These are phyloP conservation scores for Trichoderma cornu-damae DNA, from an alignment of 2,329 filamentous ascomycete species.

Conservation along the genomic window DNA sequence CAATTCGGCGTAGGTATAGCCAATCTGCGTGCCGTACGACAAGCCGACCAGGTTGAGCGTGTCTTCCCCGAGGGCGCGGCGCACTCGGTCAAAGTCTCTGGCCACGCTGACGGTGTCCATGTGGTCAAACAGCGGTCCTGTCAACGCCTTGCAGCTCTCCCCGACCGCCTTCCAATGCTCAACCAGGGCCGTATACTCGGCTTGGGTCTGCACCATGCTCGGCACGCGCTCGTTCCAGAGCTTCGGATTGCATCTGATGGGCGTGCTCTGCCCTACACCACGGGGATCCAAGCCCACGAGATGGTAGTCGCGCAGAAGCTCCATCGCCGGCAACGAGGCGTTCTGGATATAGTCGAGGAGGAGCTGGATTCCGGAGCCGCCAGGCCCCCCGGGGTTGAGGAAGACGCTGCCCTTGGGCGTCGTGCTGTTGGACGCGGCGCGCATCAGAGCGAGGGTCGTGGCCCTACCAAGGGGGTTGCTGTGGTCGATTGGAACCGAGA, in stretches of 20 bases:
- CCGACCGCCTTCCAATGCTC: background rate
- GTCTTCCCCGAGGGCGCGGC: background rate
- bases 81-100: background rate
- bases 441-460: too few relatives aligned
- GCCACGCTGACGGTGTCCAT: background rate
- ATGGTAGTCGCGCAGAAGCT: background rate
- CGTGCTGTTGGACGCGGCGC: too few relatives aligned
- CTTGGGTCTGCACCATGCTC: slow-evolving; percentile 14
- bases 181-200: background rate
- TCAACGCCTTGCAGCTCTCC: background rate
- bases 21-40: background rate
- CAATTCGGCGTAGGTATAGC: slow-evolving; percentile 3
- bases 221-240: background rate
- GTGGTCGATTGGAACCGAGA: too few relatives aligned
- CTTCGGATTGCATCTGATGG: background rate
- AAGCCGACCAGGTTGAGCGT: background rate
- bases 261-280: background rate
- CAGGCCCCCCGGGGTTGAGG: background rate
- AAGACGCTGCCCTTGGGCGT: too few relatives aligned
- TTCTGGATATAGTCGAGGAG: background rate
- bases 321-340: background rate
- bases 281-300: background rate
- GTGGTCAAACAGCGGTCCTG: background rate
- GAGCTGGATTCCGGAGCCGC: background rate
- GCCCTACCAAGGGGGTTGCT: too few relatives aligned